These are phyloP conservation scores for Scedosporium apiospermum DNA, from an alignment of 2,329 filamentous ascomycete species.

Conservation along the genomic window DNA sequence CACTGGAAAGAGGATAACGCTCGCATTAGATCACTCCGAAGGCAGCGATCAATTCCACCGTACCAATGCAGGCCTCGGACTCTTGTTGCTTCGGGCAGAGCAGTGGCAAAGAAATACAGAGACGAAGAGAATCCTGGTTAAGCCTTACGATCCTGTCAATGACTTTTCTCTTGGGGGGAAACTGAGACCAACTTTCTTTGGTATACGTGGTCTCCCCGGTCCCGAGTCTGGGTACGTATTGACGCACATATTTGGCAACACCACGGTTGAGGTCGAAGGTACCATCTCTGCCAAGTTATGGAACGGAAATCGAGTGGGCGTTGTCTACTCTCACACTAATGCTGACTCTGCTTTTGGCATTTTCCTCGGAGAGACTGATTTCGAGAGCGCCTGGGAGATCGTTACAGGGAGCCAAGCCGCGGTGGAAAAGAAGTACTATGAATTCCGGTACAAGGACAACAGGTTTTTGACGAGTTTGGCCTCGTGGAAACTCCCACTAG, in stretches of 20 bases:
- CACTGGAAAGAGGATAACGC: neutral
- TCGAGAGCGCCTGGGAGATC: neutral
- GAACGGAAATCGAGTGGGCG: neutral
- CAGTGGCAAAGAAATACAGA: neutral
- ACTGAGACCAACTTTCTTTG: constrained; percentile 1
- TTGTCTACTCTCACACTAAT: neutral
- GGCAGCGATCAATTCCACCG: constrained; percentile 1
- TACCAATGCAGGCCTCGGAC: neutral
- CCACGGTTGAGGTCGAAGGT: neutral
- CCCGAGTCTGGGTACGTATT: neutral
- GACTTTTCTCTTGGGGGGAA: neutral
- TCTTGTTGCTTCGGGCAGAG: neutral
- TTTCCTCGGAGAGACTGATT: neutral
- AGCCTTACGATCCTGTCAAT: neutral
- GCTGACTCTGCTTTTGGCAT: neutral
- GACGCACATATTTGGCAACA: neutral
- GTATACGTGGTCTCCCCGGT: neutral
- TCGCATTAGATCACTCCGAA: neutral
- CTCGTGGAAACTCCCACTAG: neutral
- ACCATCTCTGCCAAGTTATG: neutral
- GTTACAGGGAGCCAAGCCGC: neutral
- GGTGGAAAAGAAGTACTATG: neutral
- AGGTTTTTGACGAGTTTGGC: neutral
- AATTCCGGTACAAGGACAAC: neutral
- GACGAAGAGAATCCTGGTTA: neutral